phyloP scores from a whole-genome alignment of 164 flowering plant genomes.

The Cinnamomum chago region DNA sequence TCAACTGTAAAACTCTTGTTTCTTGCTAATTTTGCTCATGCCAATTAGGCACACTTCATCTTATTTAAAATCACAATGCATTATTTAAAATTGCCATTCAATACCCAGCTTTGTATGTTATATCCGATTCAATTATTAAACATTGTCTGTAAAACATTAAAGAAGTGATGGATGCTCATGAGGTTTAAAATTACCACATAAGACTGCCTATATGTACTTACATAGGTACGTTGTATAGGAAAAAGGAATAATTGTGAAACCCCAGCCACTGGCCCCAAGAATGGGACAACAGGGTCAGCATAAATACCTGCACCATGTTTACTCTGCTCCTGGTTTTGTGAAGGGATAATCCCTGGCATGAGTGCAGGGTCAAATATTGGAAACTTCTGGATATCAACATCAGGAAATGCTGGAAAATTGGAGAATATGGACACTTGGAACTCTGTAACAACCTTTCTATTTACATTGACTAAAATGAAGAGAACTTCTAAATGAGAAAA shows the following conservation, averaged over 20 bases:
- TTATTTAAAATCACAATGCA: neutral
- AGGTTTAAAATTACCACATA: neutral
- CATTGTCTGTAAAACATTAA: no score
- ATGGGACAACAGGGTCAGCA: conserved; percentile 74
- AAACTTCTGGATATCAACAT: conserved; percentile 49
- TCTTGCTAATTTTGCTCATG: no score
- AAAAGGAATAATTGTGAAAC: conserved; percentile 74
- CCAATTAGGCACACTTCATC: no score
- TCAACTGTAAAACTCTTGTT: no score
- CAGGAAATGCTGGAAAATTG: conserved; percentile 17
- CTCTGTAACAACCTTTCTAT: neutral
- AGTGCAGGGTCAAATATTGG: conserved; percentile 65
- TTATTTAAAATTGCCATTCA: no score
- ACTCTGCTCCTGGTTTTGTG: conserved; percentile 51
- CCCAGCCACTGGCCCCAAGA: conserved; percentile 52
- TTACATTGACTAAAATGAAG: no score
- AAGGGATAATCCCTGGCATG: conserved; percentile 43
- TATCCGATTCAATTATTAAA: no score
- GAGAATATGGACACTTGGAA: conserved; percentile 24
- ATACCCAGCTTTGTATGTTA: no score
- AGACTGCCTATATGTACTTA: neutral
- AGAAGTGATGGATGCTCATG: no score
- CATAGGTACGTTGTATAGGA: conserved; percentile 65
- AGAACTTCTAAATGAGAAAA: no score
- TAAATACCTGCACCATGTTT: conserved; percentile 83